Percentiles rank a stretch among this genome's conserved stretches.
phyloP scores from a whole-genome alignment of 345 rosid species.

The Hibiscus mutabilis region DNA sequence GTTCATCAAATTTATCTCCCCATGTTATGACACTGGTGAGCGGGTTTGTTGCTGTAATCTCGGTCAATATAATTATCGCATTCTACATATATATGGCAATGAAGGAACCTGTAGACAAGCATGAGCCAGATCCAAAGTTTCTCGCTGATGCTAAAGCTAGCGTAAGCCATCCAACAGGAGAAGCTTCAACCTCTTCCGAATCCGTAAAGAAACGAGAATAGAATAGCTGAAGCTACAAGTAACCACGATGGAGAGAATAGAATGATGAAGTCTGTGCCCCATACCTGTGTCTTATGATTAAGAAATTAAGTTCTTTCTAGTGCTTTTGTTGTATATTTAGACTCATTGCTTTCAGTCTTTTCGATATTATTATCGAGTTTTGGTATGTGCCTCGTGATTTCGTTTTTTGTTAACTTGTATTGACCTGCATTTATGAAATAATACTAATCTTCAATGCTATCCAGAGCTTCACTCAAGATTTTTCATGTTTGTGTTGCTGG shows the following conservation, averaged over 20 bases:
- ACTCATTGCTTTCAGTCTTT: not conserved
- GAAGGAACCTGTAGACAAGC: conserved; percentile 76
- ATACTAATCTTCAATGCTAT: no score
- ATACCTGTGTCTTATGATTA: not conserved
- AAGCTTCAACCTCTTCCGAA: conserved; percentile 29
- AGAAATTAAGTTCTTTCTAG: not conserved
- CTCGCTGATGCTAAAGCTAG: conserved; percentile 76
- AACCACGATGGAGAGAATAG: not conserved
- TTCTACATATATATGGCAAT: conserved; percentile 79
- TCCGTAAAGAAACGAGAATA: conserved; percentile 44
- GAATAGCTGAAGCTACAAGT: conserved; percentile 1
- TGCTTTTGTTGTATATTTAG: not conserved
- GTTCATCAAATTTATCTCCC: conserved; percentile 57
- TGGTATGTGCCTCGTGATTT: not conserved
- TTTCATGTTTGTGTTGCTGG: no score
- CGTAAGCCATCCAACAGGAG: conserved; percentile 32
- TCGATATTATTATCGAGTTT: not conserved
- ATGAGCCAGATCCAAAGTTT: conserved; percentile 76
- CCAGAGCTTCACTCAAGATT: no score
- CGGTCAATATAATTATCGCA: conserved; percentile 76
- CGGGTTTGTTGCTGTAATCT: conserved; percentile 81
- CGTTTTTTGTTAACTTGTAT: not conserved
- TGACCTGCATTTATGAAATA: not conserved
- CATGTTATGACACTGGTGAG: conserved; percentile 63
- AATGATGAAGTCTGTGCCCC: not conserved